These are phyloP conservation scores for Blepharisma japonicum DNA, from an alignment of 73 alveolate species.

Conservation along the genomic window DNA sequence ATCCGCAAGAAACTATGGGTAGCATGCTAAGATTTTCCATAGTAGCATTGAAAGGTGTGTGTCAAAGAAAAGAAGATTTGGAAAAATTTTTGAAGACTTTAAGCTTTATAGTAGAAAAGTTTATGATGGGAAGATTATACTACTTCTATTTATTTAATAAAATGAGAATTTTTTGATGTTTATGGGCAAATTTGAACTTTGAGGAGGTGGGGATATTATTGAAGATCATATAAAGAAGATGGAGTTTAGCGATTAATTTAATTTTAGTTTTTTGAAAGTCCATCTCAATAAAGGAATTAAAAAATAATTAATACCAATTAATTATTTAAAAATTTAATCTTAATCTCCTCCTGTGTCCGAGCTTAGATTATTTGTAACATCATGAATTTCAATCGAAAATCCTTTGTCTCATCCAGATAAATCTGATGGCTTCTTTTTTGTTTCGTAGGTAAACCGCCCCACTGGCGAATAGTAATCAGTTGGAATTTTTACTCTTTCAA, in stretches of 20 bases:
- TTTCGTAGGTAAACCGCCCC: too few species aligned
- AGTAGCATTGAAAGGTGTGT: not conserved
- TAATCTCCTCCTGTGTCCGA: too few species aligned
- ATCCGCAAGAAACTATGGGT: conserved; percentile 48
- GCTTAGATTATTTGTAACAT: too few species aligned
- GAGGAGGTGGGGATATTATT: conserved; percentile 22
- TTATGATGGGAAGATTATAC: conserved; percentile 22
- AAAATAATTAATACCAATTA: too few species aligned
- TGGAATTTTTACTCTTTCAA: too few species aligned
- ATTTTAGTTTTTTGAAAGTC: too few species aligned
- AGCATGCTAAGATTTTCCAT: conserved; percentile 54
- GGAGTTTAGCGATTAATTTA: not conserved
- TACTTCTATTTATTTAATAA: conserved; percentile 4
- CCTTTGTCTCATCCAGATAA: too few species aligned
- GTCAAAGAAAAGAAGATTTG: not conserved
- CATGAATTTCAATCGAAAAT: too few species aligned
- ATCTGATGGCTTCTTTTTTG: too few species aligned
- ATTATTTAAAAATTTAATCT: too few species aligned
- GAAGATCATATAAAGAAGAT: conserved; percentile 24
- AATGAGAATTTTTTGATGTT: conserved; percentile 22
- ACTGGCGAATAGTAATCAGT: too few species aligned
- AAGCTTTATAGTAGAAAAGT: conserved; percentile 31
- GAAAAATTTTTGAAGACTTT: not conserved
- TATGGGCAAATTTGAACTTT: conserved; percentile 1
- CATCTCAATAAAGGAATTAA: too few species aligned